These are phyloP conservation scores for Hymenoscyphus fraxineus DNA, from an alignment of 2,329 filamentous ascomycete genomes.

Conservation along the genomic window DNA sequence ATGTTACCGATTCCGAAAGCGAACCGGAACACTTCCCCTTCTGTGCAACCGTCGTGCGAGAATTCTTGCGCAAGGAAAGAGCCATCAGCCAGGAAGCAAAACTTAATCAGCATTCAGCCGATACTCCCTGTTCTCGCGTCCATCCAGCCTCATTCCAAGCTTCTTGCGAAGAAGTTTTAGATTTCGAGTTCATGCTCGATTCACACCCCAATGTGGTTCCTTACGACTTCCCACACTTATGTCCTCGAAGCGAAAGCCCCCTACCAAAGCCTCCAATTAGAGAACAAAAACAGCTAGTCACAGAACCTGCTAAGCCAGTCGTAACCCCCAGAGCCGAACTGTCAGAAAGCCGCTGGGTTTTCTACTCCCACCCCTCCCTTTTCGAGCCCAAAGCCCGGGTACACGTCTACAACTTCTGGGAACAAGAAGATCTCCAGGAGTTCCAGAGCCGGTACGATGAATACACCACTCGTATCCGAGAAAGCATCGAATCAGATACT, in stretches of 20 bases:
- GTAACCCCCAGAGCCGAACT: not conserved
- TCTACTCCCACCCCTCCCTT: not conserved
- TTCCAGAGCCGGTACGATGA: not conserved
- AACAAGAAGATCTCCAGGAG: not conserved
- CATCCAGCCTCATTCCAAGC: not conserved
- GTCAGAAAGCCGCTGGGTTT: not conserved
- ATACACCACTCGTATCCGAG: not conserved
- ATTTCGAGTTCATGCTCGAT: not conserved
- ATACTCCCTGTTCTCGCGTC: too few species aligned
- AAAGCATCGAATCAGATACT: not conserved
- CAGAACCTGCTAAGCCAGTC: not conserved
- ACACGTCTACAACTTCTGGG: not conserved
- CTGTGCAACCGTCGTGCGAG: too few species aligned
- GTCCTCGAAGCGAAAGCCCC: too few species aligned
- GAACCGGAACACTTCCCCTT: too few species aligned
- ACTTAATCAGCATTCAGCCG: too few species aligned
- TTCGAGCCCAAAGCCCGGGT: not conserved
- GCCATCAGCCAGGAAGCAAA: too few species aligned
- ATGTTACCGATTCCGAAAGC: too few species aligned
- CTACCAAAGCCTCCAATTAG: too few species aligned
- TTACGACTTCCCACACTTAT: not conserved
- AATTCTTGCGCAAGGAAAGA: too few species aligned
- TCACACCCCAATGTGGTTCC: not conserved
- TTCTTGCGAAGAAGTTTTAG: not conserved
- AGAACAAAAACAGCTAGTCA: not conserved